Evolutionary conservation across 2,329 filamentous ascomycete genomes (phyloP).

Genomic region (Neopestalotiopsis sp.): DNA sequence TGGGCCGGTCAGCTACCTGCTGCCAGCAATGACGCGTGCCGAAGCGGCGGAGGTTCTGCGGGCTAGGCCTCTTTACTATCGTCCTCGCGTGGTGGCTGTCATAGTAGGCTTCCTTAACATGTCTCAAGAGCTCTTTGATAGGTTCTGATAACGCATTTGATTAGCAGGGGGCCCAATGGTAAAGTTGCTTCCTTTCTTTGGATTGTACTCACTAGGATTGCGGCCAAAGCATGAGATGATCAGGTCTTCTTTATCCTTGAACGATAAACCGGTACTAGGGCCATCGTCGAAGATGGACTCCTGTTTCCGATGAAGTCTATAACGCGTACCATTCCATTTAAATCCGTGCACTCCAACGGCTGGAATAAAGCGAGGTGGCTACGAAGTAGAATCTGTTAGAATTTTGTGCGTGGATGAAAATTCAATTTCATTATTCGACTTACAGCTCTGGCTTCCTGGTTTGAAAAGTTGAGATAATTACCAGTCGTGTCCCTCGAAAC

Average conservation of each 20-base stretch:
- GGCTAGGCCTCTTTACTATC: constrained; percentile 59
- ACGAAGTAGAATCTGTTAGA: constrained; percentile 11
- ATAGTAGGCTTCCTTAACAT: constrained; percentile 59
- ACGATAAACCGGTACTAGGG: constrained; percentile 36
- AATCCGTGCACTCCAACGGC: constrained; percentile 59
- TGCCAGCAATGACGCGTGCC: constrained; percentile 55
- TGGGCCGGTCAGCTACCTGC: constrained; percentile 66
- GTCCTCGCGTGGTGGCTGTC: constrained; percentile 61
- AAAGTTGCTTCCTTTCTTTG: background rate
- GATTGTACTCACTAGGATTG: constrained; percentile 36
- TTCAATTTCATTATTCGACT: constrained; percentile 26
- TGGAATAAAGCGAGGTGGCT: constrained; percentile 59
- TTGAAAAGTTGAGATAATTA: constrained; percentile 65
- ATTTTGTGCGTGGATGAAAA: background rate
- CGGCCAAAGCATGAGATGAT: constrained; percentile 62
- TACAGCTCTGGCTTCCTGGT: constrained; percentile 58
- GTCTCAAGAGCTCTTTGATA: constrained; percentile 60
- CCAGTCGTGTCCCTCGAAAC: constrained; percentile 36
- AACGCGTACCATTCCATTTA: constrained; percentile 59
- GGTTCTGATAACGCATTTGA: constrained; percentile 41
- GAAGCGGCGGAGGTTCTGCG: constrained; percentile 52
- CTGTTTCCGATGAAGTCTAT: constrained; percentile 51
- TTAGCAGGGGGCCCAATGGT: background rate
- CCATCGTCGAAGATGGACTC: constrained; percentile 47
- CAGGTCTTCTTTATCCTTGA: constrained; percentile 59